Conservation (phyloP, 106 monocot genomes). For the Allium sativum region DNA sequence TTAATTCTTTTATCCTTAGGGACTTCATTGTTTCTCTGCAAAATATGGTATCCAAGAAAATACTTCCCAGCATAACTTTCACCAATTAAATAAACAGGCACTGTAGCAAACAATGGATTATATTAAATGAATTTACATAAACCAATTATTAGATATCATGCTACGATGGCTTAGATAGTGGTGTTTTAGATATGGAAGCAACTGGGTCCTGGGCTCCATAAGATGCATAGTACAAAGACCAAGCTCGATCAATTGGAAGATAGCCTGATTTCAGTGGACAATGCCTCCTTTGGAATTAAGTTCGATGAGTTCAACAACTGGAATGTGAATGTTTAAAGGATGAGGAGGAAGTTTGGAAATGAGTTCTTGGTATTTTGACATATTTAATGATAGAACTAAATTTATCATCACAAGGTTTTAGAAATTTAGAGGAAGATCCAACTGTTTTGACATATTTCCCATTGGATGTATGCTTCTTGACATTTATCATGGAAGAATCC, state of each 20-base stretch:
- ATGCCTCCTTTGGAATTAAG: slow-evolving; percentile 32
- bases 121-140: slow-evolving; percentile 45
- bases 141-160: slow-evolving; percentile 40
- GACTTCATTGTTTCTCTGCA: slow-evolving; percentile 18
- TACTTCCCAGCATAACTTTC: slow-evolving; percentile 97
- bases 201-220: slow-evolving; percentile 53
- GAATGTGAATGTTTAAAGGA: neutral
- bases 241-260: slow-evolving; percentile 23
- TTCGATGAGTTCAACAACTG: neutral
- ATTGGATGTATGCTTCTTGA: no score
- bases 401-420: neutral
- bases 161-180: slow-evolving; percentile 52
- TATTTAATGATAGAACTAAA: no score
- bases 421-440: neutral
- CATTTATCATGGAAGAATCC: no score
- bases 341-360: neutral
- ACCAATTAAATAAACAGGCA: slow-evolving; percentile 64
- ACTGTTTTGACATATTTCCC: no score
- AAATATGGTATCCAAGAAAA: slow-evolving; percentile 49
- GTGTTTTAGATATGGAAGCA: slow-evolving; percentile 36
- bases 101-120: slow-evolving; percentile 24
- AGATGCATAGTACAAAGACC: slow-evolving; percentile 49
- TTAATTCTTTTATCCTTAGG: slow-evolving; percentile 20
- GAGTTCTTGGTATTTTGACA: neutral
- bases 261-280: slow-evolving; percentile 55